phyloP scores from a whole-genome alignment of 2,329 filamentous ascomycete species.

The Penicillium sp. region DNA sequence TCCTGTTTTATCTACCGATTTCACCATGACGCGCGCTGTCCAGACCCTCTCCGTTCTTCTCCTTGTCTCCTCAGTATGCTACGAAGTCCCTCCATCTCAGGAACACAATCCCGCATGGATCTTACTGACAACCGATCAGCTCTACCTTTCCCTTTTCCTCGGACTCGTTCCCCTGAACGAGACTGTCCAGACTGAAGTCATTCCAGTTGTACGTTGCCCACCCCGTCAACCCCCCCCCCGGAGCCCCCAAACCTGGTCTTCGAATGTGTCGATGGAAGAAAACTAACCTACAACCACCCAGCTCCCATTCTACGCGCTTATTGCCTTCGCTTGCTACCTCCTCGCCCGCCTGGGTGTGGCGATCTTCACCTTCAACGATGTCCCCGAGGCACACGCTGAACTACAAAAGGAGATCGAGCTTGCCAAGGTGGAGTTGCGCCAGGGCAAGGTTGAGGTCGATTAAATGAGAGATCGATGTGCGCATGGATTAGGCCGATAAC shows the following conservation, averaged over 20 bases:
- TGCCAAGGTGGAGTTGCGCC: conserved; percentile 45
- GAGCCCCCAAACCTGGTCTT: neutral
- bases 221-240: neutral
- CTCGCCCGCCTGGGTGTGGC: conserved; percentile 89
- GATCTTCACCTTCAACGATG: conserved; percentile 95
- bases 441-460: conserved; percentile 45
- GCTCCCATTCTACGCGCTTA: conserved; percentile 90
- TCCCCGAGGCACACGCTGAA: conserved; percentile 85
- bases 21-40: conserved; percentile 86
- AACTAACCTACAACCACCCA: conserved; percentile 40
- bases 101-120: neutral
- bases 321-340: conserved; percentile 88
- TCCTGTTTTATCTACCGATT: neutral
- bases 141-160: conserved; percentile 85
- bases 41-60: conserved; percentile 88
- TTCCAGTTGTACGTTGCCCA: conserved; percentile 73
- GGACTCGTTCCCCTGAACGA: conserved; percentile 77
- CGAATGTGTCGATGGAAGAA: conserved; percentile 1
- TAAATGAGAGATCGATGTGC: conserved; percentile 23
- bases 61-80: conserved; percentile 78
- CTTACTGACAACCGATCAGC: conserved; percentile 51
- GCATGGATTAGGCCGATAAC: neutral
- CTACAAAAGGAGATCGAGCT: conserved; percentile 75
- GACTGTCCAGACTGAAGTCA: conserved; percentile 76
- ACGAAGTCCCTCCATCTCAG: neutral